A percentile compares a stretch with the other conserved stretches of the same genome.
Conservation (phyloP, 805 yeast genomes). For the Isabelozyma rhagii region DNA sequence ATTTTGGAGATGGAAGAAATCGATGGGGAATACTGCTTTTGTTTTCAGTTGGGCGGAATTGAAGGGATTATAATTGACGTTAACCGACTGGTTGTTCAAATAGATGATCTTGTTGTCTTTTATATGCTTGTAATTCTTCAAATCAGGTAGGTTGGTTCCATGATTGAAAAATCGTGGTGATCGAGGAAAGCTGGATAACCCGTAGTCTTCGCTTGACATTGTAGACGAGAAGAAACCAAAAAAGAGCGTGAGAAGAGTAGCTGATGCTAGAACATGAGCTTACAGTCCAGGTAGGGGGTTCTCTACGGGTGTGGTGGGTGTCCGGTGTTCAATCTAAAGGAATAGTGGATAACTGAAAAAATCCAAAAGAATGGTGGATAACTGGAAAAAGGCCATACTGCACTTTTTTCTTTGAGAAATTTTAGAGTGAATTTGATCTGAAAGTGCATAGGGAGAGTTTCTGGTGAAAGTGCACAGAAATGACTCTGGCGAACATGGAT, state of each 20-base stretch:
- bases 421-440: background rate
- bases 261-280: background rate
- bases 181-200: conserved; percentile 16
- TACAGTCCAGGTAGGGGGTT: background rate
- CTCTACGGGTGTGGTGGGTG: too few species aligned
- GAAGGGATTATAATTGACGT: conserved; percentile 42
- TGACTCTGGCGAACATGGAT: too few species aligned
- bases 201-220: background rate
- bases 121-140: conserved; percentile 13
- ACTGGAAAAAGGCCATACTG: background rate
- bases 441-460: too few species aligned
- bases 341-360: background rate
- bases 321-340: background rate
- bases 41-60: conserved; percentile 44
- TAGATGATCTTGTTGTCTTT: conserved; percentile 11
- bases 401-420: background rate
- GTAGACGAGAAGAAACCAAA: background rate
- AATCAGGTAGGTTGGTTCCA: conserved; percentile 18
- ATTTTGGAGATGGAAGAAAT: conserved; percentile 33
- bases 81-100: conserved; percentile 21
- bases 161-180: conserved; percentile 23
- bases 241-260: background rate
- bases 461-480: too few species aligned
- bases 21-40: conserved; percentile 43
- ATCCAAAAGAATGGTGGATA: background rate